Base-by-base conservation (phyloP, 768 basidiomycete genomes). In the Tephrocybe rancida region DNA sequence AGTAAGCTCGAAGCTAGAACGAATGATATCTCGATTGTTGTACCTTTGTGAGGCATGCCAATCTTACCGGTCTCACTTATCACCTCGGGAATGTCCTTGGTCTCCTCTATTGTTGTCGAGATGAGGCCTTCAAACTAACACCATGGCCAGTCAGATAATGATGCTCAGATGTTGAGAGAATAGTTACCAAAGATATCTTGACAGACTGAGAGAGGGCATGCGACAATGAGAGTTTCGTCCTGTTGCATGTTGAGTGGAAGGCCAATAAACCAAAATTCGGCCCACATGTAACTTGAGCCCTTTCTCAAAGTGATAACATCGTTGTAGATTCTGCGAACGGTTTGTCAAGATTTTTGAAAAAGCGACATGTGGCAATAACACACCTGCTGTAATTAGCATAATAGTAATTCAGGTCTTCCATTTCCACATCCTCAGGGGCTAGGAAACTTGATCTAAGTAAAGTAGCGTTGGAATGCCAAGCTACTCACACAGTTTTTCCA, bases 321-420 rank as follows among this genome's bases (percentile, higher is more conserved):
- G 73, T 98, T 98, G 72, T 95, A 98, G 64, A 97, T 97, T 63
- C 92, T 86, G 59, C 24, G 32, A 52, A 44, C 24, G 27, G 8
- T 46, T 50, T 54, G 41, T 32, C 37, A 30, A 29, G 30, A 19
- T 49, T 52, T 45, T 35, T 29, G 48, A 50, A 43, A 13, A 37
- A 37, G 4, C 30, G 41, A 14, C 49, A 18, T 6, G 26, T 22
- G 16, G 10, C n/a, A 22, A 9, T 6, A 21, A 67, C 80, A 50
- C 67, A 90, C 92, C 95, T 85, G 67, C 93, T 95, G 67, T 98
- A 98, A 64, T 95, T 94, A 6, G 95, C 95, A 66, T 95, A 95
- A 64, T 98, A 98, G 69, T 87, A 97, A 72, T 96, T 96, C 29
- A 98, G 75, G 65, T 98, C 95, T 75, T 98, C 95, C 90, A 92